Conservation (phyloP, 2,329 filamentous ascomycete genomes). For the Cytospora mali region DNA sequence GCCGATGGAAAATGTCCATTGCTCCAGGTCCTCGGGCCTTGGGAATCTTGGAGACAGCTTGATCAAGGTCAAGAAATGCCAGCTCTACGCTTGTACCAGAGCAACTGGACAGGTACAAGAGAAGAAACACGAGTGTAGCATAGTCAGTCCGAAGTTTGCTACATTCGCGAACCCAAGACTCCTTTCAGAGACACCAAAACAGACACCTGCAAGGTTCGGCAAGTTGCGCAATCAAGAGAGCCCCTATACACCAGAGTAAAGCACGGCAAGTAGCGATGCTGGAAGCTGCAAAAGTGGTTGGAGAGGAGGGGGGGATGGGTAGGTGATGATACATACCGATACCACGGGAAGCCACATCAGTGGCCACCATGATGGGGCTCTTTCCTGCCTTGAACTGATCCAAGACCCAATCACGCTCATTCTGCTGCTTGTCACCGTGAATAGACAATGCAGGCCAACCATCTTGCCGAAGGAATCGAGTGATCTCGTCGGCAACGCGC, state of each 20-base stretch:
- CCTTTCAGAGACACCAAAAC: slow-evolving; percentile 78
- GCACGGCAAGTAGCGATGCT: slow-evolving; percentile 68
- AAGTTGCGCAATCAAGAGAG: slow-evolving; percentile 87
- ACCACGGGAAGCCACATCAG: slow-evolving; percentile 99
- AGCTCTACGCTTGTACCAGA: slow-evolving; percentile 76
- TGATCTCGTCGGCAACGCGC: slow-evolving; percentile 96
- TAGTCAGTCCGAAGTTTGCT: slow-evolving; percentile 50
- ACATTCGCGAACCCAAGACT: slow-evolving; percentile 83
- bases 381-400: slow-evolving; percentile 99
- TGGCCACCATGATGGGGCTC: slow-evolving; percentile 99
- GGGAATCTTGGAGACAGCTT: slow-evolving; percentile 67
- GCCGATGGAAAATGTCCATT: slow-evolving; percentile 55
- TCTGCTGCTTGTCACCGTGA: slow-evolving; percentile 98
- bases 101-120: slow-evolving; percentile 64
- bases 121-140: slow-evolving; percentile 77
- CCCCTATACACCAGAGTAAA: slow-evolving; percentile 92
- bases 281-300: slow-evolving; percentile 52
- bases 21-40: slow-evolving; percentile 59
- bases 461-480: slow-evolving; percentile 93
- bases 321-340: slow-evolving; percentile 91
- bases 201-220: slow-evolving; percentile 78
- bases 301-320: slow-evolving; percentile 43
- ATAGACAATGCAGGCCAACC: slow-evolving; percentile 98
- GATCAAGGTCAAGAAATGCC: slow-evolving; percentile 77
- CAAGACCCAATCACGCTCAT: slow-evolving; percentile 98